Conservation (phyloP, 2,329 filamentous ascomycete species). For the Penicillium sp. region DNA sequence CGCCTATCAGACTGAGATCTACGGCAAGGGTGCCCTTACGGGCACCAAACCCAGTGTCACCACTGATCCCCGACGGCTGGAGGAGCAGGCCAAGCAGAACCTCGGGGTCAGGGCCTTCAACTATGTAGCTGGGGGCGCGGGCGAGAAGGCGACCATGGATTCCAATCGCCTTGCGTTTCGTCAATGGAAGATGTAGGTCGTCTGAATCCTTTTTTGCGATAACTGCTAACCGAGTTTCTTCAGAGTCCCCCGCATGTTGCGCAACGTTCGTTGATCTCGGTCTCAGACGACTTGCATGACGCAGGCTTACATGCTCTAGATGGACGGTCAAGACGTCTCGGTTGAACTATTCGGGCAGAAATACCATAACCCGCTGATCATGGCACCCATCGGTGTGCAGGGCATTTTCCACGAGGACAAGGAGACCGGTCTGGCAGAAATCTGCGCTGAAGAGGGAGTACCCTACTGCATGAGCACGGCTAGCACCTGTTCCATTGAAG, state of each 20-base stretch:
- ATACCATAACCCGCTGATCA: slow-evolving; percentile 52
- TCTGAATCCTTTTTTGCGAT: not conserved
- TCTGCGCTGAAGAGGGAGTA: slow-evolving; percentile 56
- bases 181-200: slow-evolving; percentile 44
- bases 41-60: slow-evolving; percentile 51
- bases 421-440: slow-evolving; percentile 61
- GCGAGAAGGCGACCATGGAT: slow-evolving; percentile 58
- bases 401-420: slow-evolving; percentile 61
- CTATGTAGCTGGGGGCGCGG: slow-evolving; percentile 61
- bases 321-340: slow-evolving; percentile 45
- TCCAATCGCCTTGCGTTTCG: slow-evolving; percentile 57
- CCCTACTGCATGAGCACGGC: slow-evolving; percentile 67
- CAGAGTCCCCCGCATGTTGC: slow-evolving; percentile 53
- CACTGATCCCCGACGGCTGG: slow-evolving; percentile 55
- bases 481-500: slow-evolving; percentile 59
- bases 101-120: slow-evolving; percentile 51
- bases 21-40: slow-evolving; percentile 50
- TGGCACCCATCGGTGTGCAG: slow-evolving; percentile 68
- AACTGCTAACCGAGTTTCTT: slow-evolving; percentile 19
- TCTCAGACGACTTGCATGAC: not conserved
- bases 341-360: slow-evolving; percentile 51
- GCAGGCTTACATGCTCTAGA: slow-evolving; percentile 16
- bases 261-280: slow-evolving; percentile 19
- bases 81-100: slow-evolving; percentile 51
- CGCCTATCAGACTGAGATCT: slow-evolving; percentile 48